Conservation (phyloP, 306 rosid species). For the Lablab purpureus region DNA sequence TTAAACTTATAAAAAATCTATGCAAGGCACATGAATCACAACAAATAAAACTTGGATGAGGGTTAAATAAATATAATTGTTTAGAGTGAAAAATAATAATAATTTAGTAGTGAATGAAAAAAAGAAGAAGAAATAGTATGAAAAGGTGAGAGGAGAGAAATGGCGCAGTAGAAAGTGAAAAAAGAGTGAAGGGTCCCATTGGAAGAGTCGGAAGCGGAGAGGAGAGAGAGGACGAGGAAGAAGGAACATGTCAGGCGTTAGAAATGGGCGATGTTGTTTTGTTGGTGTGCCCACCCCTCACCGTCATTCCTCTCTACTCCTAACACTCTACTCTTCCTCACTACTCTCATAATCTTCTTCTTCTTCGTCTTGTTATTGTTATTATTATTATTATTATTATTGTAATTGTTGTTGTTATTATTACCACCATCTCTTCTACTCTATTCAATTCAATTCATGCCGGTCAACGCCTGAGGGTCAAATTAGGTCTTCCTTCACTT, state of each 20-base stretch:
- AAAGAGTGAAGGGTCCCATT: slow-evolving; percentile 17
- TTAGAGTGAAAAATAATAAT: too few species aligned
- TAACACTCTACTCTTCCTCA: neutral
- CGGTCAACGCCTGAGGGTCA: slow-evolving; percentile 2
- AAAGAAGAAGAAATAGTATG: neutral
- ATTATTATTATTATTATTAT: too few species aligned
- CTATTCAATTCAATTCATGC: neutral
- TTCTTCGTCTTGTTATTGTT: too few species aligned
- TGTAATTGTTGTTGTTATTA: neutral
- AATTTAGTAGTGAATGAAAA: too few species aligned
- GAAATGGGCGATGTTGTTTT: slow-evolving; percentile 34
- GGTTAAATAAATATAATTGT: too few species aligned
- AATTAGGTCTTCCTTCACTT: neutral
- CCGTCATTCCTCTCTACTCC: neutral
- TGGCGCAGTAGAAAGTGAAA: slow-evolving; percentile 5
- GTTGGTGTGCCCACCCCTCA: neutral
- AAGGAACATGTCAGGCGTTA: slow-evolving; percentile 37
- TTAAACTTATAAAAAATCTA: too few species aligned
- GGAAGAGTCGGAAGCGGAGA: slow-evolving; percentile 10
- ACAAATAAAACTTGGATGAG: too few species aligned
- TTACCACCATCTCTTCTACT: neutral
- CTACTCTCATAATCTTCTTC: neutral
- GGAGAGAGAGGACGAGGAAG: slow-evolving; percentile 18
- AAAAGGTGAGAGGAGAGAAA: neutral
- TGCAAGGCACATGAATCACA: too few species aligned